These are phyloP conservation scores for Colletotrichum tropicicola DNA, from an alignment of 2,329 filamentous ascomycete genomes.

Conservation along the genomic window DNA sequence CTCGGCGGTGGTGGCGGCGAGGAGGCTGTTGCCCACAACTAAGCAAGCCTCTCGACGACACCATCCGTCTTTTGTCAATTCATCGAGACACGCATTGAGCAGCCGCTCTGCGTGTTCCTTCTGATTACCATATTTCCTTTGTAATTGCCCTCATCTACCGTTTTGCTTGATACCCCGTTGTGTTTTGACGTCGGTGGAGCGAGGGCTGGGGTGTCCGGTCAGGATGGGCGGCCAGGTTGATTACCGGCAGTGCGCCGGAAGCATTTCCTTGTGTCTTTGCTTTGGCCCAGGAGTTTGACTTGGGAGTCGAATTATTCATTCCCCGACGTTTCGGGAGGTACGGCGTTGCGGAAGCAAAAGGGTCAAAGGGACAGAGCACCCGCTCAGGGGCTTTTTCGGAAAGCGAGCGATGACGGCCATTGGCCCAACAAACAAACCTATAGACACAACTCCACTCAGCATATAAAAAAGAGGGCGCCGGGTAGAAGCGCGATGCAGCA, in stretches of 20 bases:
- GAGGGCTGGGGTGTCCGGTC: conserved; percentile 24
- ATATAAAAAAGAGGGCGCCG: conserved; percentile 30
- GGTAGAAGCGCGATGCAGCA: conserved; percentile 27
- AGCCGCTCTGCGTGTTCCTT: conserved; percentile 13
- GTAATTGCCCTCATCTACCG: conserved; percentile 35
- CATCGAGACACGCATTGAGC: conserved; percentile 19
- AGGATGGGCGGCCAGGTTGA: conserved; percentile 28
- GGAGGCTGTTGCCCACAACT: conserved; percentile 41
- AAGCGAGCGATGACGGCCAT: conserved; percentile 30
- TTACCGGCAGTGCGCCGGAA: conserved; percentile 18
- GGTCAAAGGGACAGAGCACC: conserved; percentile 14
- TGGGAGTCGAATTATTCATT: neutral
- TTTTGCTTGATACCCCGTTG: conserved; percentile 40
- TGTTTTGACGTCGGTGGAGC: conserved; percentile 26
- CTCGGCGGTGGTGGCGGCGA: conserved; percentile 68
- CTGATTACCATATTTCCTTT: conserved; percentile 32
- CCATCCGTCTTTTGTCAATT: conserved; percentile 30
- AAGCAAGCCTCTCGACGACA: neutral
- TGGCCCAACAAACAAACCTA: conserved; percentile 4
- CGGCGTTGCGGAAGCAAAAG: conserved; percentile 29
- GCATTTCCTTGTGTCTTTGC: conserved; percentile 21
- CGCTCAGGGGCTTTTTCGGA: conserved; percentile 10
- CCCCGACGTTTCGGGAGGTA: conserved; percentile 5
- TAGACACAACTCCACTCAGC: conserved; percentile 33
- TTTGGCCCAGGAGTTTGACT: neutral